A percentile compares a stretch with the other conserved stretches of the same genome.
Evolutionary conservation across 1,284 basidiomycete species (phyloP).

Genomic region (Kwoniella shivajii): DNA sequence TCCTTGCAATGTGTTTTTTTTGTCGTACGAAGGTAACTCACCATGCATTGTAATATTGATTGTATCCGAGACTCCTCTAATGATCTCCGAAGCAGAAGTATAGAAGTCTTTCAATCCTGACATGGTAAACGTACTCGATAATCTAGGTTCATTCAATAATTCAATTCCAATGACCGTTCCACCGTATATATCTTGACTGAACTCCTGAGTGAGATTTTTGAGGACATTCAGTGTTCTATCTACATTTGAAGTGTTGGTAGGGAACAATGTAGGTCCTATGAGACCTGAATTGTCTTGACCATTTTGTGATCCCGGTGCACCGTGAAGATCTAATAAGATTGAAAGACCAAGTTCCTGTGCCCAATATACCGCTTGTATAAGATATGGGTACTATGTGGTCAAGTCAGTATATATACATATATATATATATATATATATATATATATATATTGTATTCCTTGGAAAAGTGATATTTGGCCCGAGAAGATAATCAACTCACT

Average conservation of each 20-base stretch:
- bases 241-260: constrained; percentile 32
- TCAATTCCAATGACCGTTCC: constrained; percentile 59
- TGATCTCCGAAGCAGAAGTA: constrained; percentile 8
- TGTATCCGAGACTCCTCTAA: constrained; percentile 6
- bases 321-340: constrained; percentile 59
- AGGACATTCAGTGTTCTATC: constrained; percentile 39
- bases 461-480: constrained; percentile 34
- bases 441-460: too few relatives aligned
- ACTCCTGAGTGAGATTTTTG: constrained; percentile 56
- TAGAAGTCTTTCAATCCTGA: constrained; percentile 33
- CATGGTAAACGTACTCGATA: constrained; percentile 31
- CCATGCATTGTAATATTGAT: constrained; percentile 37
- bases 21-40: constrained; percentile 5
- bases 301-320: constrained; percentile 66
- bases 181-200: constrained; percentile 37
- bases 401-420: constrained; percentile 30
- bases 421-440: too few relatives aligned
- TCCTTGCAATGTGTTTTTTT: neutral
- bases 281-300: constrained; percentile 60
- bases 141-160: constrained; percentile 46
- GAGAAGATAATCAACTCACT: constrained; percentile 42
- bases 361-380: constrained; percentile 44
- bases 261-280: constrained; percentile 29
- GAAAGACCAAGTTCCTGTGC: constrained; percentile 30
- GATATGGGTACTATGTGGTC: constrained; percentile 39